A percentile compares a stretch with the other conserved stretches of the same genome.
phyloP scores from a whole-genome alignment of 2,329 filamentous ascomycete species.

The Colletotrichum salicis region DNA sequence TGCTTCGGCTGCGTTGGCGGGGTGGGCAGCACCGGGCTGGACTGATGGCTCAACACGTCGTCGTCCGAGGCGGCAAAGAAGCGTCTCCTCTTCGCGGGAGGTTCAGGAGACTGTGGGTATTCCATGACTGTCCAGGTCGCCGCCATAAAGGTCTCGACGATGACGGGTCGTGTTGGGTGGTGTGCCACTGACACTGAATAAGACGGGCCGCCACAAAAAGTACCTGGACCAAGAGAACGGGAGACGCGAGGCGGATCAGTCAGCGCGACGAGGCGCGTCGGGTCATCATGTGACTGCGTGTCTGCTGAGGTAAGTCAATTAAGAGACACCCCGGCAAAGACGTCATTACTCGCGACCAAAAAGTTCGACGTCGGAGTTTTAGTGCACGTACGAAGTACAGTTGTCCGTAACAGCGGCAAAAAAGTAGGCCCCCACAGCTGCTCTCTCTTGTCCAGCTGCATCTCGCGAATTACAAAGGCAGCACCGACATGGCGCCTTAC shows the following conservation, averaged over 20 bases:
- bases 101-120: constrained; percentile 50
- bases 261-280: constrained; percentile 49
- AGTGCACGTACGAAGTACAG: background rate
- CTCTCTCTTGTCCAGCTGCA: too few species aligned
- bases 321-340: constrained; percentile 9
- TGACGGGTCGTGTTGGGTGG: background rate
- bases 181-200: background rate
- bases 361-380: constrained; percentile 16
- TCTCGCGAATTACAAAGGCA: constrained; percentile 16
- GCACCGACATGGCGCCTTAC: constrained; percentile 35
- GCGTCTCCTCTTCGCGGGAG: constrained; percentile 58
- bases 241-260: constrained; percentile 50
- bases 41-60: constrained; percentile 35
- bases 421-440: too few species aligned
- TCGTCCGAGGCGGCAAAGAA: constrained; percentile 55
- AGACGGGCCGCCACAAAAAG: background rate
- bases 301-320: constrained; percentile 33
- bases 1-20: constrained; percentile 41
- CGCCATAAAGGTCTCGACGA: background rate
- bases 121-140: constrained; percentile 48
- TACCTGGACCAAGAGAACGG: constrained; percentile 24
- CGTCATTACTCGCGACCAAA: constrained; percentile 25
- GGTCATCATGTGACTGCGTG: constrained; percentile 54
- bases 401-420: background rate
- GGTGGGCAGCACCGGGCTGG: constrained; percentile 30